Percentiles rank a stretch among this genome's conserved stretches.
phyloP scores from a whole-genome alignment of 2,329 filamentous ascomycete genomes.

The Fusarium pilosicola region DNA sequence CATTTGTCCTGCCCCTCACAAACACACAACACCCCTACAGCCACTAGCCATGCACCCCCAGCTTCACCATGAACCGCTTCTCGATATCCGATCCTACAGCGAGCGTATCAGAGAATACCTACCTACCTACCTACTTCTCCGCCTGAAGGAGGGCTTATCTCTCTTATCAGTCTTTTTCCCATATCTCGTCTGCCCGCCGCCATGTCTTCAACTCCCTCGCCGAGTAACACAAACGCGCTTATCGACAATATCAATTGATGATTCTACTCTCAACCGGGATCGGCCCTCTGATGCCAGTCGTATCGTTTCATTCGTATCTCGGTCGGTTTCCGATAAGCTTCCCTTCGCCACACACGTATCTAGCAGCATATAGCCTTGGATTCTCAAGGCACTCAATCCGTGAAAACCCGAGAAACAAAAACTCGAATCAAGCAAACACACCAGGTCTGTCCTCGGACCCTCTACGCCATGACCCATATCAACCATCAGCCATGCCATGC shows the following conservation, averaged over 20 bases:
- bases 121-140: neutral
- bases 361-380: neutral
- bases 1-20: slow-evolving; percentile 21
- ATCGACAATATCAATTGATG: slow-evolving; percentile 15
- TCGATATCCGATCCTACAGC: neutral
- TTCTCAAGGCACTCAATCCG: slow-evolving; percentile 3
- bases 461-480: slow-evolving; percentile 26
- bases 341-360: slow-evolving; percentile 26
- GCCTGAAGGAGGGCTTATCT: slow-evolving; percentile 17
- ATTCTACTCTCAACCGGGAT: neutral
- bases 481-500: slow-evolving; percentile 27
- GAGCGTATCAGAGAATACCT: slow-evolving; percentile 1
- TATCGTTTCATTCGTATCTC: slow-evolving; percentile 29
- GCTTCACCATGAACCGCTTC: slow-evolving; percentile 3
- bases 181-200: slow-evolving; percentile 12
- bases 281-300: slow-evolving; percentile 10
- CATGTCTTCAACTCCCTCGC: slow-evolving; percentile 26
- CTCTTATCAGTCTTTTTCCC: slow-evolving; percentile 18
- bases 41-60: slow-evolving; percentile 23
- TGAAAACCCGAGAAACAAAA: slow-evolving; percentile 21
- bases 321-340: slow-evolving; percentile 34
- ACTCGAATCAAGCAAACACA: slow-evolving; percentile 5
- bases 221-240: slow-evolving; percentile 25
- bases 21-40: slow-evolving; percentile 3
- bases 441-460: slow-evolving; percentile 8